Evolutionary conservation across 2,329 filamentous ascomycete genomes (phyloP), one percentile per base, ranked within the genome.

Genomic region (Piedraia hortae): DNA sequence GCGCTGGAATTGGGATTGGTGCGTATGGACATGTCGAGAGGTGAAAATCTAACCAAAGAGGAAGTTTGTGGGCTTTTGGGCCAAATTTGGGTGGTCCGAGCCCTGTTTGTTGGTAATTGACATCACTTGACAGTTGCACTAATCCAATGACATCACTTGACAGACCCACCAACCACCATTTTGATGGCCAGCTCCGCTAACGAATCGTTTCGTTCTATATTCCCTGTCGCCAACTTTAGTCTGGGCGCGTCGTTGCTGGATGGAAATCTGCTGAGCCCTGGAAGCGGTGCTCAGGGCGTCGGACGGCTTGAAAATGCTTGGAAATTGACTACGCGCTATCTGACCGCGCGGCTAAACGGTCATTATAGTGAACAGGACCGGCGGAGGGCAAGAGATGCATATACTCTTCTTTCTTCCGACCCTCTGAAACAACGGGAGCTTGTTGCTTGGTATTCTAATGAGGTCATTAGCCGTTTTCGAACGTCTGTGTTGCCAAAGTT

Each of bases 11-110:
- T n/a, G n/a, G n/a, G 50, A 41, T 50, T 51, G 28, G 48, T 56
- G 52, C 66, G 51, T 51, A 62, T 66, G 29, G 65, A 70, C 66
- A 72, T 72, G 37, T 13, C 33, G 5, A 21, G n/a, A n/a, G n/a
- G n/a, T n/a, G n/a, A n/a, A n/a, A n/a, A n/a, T n/a, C n/a, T n/a
- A n/a, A n/a, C n/a, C n/a, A n/a, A n/a, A n/a, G n/a, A n/a, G n/a
- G n/a, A n/a, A n/a, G n/a, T n/a, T n/a, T n/a, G n/a, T n/a, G n/a
- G n/a, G n/a, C n/a, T n/a, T n/a, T n/a, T n/a, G n/a, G n/a, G n/a
- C n/a, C n/a, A n/a, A n/a, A n/a, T n/a, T n/a, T n/a, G n/a, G n/a
- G n/a, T n/a, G n/a, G n/a, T n/a, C n/a, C n/a, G n/a, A n/a, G n/a
- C n/a, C n/a, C n/a, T n/a, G n/a, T n/a, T n/a, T n/a, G n/a, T n/a